Conservation (phyloP, 441 rosid species). For the Euphorbia schlechtendalii region DNA sequence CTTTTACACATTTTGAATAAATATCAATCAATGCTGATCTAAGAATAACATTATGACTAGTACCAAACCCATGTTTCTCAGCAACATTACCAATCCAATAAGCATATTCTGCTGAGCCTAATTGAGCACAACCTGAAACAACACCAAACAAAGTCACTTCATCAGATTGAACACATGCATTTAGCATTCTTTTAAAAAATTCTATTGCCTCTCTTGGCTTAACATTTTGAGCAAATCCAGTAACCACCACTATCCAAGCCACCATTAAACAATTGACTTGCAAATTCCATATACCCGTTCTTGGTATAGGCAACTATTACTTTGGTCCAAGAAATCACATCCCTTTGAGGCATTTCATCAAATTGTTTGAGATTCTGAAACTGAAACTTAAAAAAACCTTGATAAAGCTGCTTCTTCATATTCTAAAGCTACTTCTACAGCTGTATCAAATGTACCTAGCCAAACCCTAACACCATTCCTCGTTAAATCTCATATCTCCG, state of each 20-base stretch:
- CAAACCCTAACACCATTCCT: slow-evolving; percentile 85
- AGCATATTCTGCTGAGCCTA: slow-evolving; percentile 56
- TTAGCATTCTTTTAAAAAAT: slow-evolving; percentile 56
- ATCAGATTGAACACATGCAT: slow-evolving; percentile 38
- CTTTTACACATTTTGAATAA: slow-evolving; percentile 72
- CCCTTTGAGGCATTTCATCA: slow-evolving; percentile 63
- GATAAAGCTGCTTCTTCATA: slow-evolving; percentile 87
- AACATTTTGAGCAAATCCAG: slow-evolving; percentile 63
- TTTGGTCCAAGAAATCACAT: slow-evolving; percentile 63
- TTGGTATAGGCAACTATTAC: slow-evolving; percentile 52
- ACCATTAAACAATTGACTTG: slow-evolving; percentile 49
- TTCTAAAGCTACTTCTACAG: slow-evolving; percentile 74
- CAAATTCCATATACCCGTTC: slow-evolving; percentile 51
- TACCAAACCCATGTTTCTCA: slow-evolving; percentile 29
- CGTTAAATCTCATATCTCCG: slow-evolving; percentile 88
- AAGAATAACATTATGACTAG: slow-evolving; percentile 39
- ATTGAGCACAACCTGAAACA: slow-evolving; percentile 79
- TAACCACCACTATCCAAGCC: slow-evolving; percentile 77
- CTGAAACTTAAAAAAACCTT: no score
- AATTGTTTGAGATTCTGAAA: no score
- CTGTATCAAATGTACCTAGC: slow-evolving; percentile 84
- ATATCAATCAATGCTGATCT: slow-evolving; percentile 84
- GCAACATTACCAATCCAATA: slow-evolving; percentile 44
- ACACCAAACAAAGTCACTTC: slow-evolving; percentile 53
- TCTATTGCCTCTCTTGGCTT: slow-evolving; percentile 61